Conservation (phyloP, 768 basidiomycete species). For the Tylopilus balloui region DNA sequence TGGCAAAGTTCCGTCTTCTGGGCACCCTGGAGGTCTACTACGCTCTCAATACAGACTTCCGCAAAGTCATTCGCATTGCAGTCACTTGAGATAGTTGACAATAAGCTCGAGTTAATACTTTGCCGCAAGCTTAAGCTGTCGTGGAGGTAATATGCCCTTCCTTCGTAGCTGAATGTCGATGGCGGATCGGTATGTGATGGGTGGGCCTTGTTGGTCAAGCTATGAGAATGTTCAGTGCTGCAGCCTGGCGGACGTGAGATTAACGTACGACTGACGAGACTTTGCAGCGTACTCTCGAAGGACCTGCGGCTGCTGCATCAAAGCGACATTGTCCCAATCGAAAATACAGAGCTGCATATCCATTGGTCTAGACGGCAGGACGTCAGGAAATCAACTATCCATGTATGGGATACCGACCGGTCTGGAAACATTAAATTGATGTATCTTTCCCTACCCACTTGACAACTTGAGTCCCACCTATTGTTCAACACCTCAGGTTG, state of each 20-base stretch:
- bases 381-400: slow-evolving; percentile 2
- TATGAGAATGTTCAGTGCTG: slow-evolving; percentile 19
- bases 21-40: slow-evolving; percentile 50
- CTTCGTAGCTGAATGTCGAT: slow-evolving; percentile 35
- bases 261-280: slow-evolving; percentile 43
- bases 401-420: slow-evolving; percentile 35
- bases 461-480: slow-evolving; percentile 26
- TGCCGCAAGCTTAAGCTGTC: slow-evolving; percentile 47
- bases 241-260: neutral
- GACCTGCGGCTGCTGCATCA: slow-evolving; percentile 36
- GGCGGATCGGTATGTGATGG: slow-evolving; percentile 46
- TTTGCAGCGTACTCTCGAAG: slow-evolving; percentile 39
- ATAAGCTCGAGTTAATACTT: slow-evolving; percentile 28
- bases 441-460: slow-evolving; percentile 34
- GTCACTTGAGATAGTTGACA: slow-evolving; percentile 3
- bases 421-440: slow-evolving; percentile 56
- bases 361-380: slow-evolving; percentile 40
- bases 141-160: slow-evolving; percentile 43
- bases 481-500: neutral
- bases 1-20: slow-evolving; percentile 49
- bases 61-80: neutral
- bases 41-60: slow-evolving; percentile 41
- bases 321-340: slow-evolving; percentile 27
- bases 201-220: slow-evolving; percentile 29
- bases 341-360: slow-evolving; percentile 51